phyloP scores from a whole-genome alignment of 2,329 filamentous ascomycete species.

The Trichoderma sp. region DNA sequence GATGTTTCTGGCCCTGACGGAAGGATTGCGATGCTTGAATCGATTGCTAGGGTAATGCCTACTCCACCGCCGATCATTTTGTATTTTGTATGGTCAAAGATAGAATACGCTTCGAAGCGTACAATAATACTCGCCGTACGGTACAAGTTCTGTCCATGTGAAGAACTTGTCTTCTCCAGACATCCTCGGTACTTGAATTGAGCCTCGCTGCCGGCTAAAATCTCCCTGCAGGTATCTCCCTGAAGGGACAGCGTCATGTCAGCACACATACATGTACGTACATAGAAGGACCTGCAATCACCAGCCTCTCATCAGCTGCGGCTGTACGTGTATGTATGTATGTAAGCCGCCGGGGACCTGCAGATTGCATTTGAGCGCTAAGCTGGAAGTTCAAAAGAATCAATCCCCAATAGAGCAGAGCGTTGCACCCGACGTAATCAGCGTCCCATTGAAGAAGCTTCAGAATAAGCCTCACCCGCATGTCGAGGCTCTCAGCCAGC shows the following conservation, averaged over 20 bases:
- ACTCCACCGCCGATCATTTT: neutral
- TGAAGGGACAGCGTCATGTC: neutral
- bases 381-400: neutral
- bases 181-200: neutral
- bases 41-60: neutral
- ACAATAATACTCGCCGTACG: neutral
- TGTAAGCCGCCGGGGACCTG: slow-evolving; percentile 6
- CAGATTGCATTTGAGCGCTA: neutral
- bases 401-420: neutral
- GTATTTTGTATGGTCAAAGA: neutral
- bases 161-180: neutral
- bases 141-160: neutral
- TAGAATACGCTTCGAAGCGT: neutral
- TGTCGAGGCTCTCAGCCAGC: neutral
- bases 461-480: slow-evolving; percentile 7
- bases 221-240: neutral
- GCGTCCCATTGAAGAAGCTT: slow-evolving; percentile 14
- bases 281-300: neutral
- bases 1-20: neutral
- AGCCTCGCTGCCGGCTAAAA: neutral
- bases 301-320: neutral
- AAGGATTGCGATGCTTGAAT: slow-evolving; percentile 8
- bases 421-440: neutral
- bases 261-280: neutral
- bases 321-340: neutral